Evolutionary conservation across 2,329 filamentous ascomycete species (phyloP), one percentile per base, ranked within the genome.

Genomic region (Fusarium sp.): DNA sequence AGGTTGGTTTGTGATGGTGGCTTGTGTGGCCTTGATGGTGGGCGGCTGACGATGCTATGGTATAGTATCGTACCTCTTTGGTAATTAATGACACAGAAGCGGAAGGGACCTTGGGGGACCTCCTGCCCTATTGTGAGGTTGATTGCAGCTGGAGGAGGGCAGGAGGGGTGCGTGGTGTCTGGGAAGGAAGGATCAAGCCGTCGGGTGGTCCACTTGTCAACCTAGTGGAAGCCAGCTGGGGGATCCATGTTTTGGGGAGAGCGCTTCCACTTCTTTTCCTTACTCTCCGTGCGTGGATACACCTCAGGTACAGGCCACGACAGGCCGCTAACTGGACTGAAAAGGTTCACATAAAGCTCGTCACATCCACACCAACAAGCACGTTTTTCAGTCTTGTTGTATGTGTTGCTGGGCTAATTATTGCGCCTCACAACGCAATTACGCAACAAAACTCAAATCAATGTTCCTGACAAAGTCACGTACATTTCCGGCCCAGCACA

Each of bases 361-460:
- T 69, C 57, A 60, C 66, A 67, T 70, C 65, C 68, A 70, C 59
- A 63, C 58, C 51, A 46, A 51, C 33, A 49, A 63, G 68, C 67
- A 71, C 68, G 68, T 71, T 71, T 67, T 46, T 46, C 32, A 13
- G 29, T 44, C 35, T 53, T 14, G 63, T 43, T 47, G 53, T 62
- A 32, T 62, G 57, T 63, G 19, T 67, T 68, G 60, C 54, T 57
- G 47, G 43, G 17, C 44, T 47, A 23, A 46, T 47, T 58, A 49
- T 66, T 62, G 56, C 56, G 60, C 64, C 32, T 65, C 60, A 42
- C 47, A 29, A 51, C 44, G 47, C 52, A 44, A 61, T 68, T 68
- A 67, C 66, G 61, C 66, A 65, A 58, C 48, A 17, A 53, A 63
- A 61, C 46, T 50, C 32, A 42, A 42, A n/a, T 42, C 3, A 15